Percentiles rank a stretch among this genome's conserved stretches.
Evolutionary conservation across 768 basidiomycete species (phyloP).

Genomic region (Crucibulum laeve): DNA sequence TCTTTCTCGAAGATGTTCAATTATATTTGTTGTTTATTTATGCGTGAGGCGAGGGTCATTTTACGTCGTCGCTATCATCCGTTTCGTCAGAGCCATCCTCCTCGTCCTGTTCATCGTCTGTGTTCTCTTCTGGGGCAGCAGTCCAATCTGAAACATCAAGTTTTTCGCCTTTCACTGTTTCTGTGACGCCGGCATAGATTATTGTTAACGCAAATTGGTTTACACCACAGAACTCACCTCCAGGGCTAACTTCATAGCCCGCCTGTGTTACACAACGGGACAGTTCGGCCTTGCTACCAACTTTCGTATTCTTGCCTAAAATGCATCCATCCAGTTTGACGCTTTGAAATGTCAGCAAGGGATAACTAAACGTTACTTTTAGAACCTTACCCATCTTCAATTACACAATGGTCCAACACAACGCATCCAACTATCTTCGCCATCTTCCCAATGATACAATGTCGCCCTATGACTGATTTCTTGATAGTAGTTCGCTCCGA

Average conservation of each 20-base stretch:
- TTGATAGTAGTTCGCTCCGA: slow-evolving; percentile 80
- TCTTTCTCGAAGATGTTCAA: slow-evolving; percentile 3
- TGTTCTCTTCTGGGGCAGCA: slow-evolving; percentile 16
- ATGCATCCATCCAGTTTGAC: slow-evolving; percentile 77
- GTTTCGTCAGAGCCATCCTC: slow-evolving; percentile 10
- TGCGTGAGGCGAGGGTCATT: not conserved
- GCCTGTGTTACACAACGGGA: slow-evolving; percentile 69
- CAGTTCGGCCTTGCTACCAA: slow-evolving; percentile 68
- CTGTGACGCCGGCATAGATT: slow-evolving; percentile 23
- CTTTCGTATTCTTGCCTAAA: slow-evolving; percentile 67
- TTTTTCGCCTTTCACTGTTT: slow-evolving; percentile 43
- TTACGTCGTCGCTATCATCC: slow-evolving; percentile 5
- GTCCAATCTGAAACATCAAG: slow-evolving; percentile 34
- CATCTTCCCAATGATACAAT: slow-evolving; percentile 81
- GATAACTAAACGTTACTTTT: not conserved
- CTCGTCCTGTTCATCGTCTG: slow-evolving; percentile 5
- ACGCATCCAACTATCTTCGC: slow-evolving; percentile 82
- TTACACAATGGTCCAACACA: slow-evolving; percentile 82
- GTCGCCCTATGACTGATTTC: slow-evolving; percentile 72
- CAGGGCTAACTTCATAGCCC: slow-evolving; percentile 66
- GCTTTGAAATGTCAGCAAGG: slow-evolving; percentile 26
- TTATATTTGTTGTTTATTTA: slow-evolving; percentile 1
- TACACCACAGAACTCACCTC: slow-evolving; percentile 36
- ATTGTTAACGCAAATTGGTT: not conserved
- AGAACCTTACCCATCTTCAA: slow-evolving; percentile 74